Conservation (phyloP, 768 basidiomycete species). For the Lentinus brumalis region DNA sequence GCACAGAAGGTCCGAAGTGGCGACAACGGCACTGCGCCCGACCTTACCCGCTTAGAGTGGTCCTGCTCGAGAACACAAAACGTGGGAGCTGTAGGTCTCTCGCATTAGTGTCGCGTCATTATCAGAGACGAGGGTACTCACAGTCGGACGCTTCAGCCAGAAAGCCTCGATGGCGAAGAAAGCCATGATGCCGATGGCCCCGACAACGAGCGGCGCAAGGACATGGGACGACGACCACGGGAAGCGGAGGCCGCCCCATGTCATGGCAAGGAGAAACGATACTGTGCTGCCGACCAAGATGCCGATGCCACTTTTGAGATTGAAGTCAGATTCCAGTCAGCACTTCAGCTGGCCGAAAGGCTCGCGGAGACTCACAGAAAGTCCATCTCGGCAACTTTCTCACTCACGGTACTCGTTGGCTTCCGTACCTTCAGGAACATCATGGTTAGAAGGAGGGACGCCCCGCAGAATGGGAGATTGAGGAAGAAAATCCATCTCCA, state of each 20-base stretch:
- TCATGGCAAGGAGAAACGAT: constrained; percentile 21
- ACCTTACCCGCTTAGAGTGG: constrained; percentile 7
- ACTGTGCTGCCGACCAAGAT: constrained; percentile 23
- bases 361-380: constrained; percentile 33
- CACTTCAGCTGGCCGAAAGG: constrained; percentile 1
- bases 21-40: neutral
- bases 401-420: constrained; percentile 27
- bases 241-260: constrained; percentile 38
- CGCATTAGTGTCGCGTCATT: neutral
- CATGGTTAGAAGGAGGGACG: neutral
- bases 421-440: constrained; percentile 15
- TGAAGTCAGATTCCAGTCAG: neutral
- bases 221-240: constrained; percentile 34
- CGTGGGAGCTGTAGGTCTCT: constrained; percentile 4
- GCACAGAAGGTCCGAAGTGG: neutral
- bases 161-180: constrained; percentile 33
- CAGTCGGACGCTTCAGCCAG: constrained; percentile 26
- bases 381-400: constrained; percentile 36
- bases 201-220: constrained; percentile 39
- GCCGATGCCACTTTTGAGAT: constrained; percentile 20
- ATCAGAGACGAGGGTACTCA: neutral
- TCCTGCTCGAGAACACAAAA: constrained; percentile 1
- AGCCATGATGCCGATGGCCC: constrained; percentile 30
- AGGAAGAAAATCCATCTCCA: too few relatives aligned
- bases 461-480: too few relatives aligned